Evolutionary conservation across 345 rosid species (phyloP), one percentile per base, ranked within the genome.

Genomic region (Pistacia atlantica): DNA sequence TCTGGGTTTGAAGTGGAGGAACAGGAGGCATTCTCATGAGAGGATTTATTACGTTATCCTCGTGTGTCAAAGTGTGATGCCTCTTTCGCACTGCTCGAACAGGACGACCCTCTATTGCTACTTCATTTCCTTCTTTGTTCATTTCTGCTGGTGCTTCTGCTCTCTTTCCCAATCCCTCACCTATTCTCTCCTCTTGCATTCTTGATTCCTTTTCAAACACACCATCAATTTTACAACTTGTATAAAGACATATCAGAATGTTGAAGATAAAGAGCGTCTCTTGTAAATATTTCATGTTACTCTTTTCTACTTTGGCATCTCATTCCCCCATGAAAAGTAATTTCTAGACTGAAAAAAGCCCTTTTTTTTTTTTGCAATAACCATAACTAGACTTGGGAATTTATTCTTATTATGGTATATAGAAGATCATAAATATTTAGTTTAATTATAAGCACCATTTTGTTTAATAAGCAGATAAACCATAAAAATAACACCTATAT

Each of bases 71-170:
- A 2, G 80, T 81, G 78, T 89, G 92, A 25, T 91, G 95, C 85
- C 92, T 87, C 79, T 91, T 91, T 2, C 95, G 89, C 71, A 85
- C 87, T 8, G 86, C 85, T 69, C 80, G 81, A 22, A 76, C 79
- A 4, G 81, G 77, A 17, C 82, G 77, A 16, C 18, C 57, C 64
- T 67, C 80, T 10, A 73, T 61, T 3, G 22, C 80, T 66, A 35
- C 77, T 0, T 17, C 55, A 18, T 69, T 75, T 58, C 83, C 84
- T 69, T 75, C 80, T 45, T 76, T 63, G 59, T 72, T 79, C 67
- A 52, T 58, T 37, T n/a, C 73, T 48, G 52, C 64, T 12, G 83
- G 72, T 37, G 51, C 74, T 59, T 80, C 80, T 37, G 73, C 60
- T 75, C 84, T 83, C 82, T 74, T 83, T 71, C 69, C 17, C 11